Evolutionary conservation across 2,329 filamentous ascomycete species (phyloP).

Genomic region (Neonectria neomacrospora): DNA sequence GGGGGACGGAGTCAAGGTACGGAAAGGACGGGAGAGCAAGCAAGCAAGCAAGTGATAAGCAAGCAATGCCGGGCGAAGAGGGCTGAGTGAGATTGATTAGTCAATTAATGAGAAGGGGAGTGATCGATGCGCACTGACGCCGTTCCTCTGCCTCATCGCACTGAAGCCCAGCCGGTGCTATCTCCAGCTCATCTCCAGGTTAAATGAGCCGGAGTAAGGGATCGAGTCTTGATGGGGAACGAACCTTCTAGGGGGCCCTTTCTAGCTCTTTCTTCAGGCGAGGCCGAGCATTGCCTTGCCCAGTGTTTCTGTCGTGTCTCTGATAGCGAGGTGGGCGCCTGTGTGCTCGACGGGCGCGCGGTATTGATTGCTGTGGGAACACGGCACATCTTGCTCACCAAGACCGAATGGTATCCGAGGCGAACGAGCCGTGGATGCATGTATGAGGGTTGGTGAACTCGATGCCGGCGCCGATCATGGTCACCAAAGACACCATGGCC

Average conservation of each 20-base stretch:
- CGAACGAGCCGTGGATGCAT: neutral
- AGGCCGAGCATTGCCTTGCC: constrained; percentile 13
- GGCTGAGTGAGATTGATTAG: constrained; percentile 26
- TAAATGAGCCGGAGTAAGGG: constrained; percentile 31
- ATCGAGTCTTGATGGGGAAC: constrained; percentile 2
- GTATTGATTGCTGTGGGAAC: constrained; percentile 27
- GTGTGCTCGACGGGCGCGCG: constrained; percentile 23
- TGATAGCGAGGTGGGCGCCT: constrained; percentile 19
- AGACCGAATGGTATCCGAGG: neutral
- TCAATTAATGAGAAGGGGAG: constrained; percentile 11
- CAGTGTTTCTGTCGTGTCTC: constrained; percentile 10
- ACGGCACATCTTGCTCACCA: constrained; percentile 14
- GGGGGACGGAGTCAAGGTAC: neutral
- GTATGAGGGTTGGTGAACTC: neutral
- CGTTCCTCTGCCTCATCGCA: constrained; percentile 10
- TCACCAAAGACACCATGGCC: neutral
- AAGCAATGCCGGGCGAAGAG: constrained; percentile 1
- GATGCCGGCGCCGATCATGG: neutral
- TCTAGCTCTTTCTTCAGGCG: neutral
- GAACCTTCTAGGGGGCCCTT: constrained; percentile 12
- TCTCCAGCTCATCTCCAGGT: constrained; percentile 30
- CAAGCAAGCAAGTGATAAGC: neutral
- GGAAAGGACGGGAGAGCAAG: constrained; percentile 1
- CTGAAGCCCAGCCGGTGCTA: constrained; percentile 5
- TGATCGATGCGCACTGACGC: constrained; percentile 19